Evolutionary conservation across 176 grass and related monocot genomes (phyloP).

Genomic region (Hordeum vulgare): DNA sequence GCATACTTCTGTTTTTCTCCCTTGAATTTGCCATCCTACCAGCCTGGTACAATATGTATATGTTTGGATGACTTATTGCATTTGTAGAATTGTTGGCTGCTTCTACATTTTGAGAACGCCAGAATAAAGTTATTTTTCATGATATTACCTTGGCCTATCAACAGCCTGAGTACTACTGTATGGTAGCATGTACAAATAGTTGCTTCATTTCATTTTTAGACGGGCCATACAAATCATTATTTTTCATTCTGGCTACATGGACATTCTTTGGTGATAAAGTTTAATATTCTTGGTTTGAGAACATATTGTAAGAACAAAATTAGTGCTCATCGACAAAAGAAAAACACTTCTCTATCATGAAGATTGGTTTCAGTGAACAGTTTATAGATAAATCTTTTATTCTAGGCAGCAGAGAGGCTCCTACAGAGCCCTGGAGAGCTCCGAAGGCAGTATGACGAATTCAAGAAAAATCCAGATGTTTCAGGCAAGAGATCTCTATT

Average conservation of each 20-base stretch:
- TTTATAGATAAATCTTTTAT: conserved; percentile 32
- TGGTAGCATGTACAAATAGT: neutral
- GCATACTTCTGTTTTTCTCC: neutral
- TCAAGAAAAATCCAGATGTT: conserved; percentile 82
- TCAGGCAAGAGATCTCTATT: conserved; percentile 52
- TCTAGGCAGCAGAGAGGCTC: conserved; percentile 94
- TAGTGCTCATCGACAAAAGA: neutral
- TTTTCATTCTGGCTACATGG: neutral
- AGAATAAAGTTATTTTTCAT: conserved; percentile 4
- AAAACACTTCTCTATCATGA: neutral
- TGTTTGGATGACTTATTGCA: neutral
- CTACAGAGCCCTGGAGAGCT: conserved; percentile 61
- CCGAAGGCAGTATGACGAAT: conserved; percentile 59
- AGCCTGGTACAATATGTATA: neutral
- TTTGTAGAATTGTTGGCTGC: neutral
- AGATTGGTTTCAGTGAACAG: conserved; percentile 18
- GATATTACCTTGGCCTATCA: neutral
- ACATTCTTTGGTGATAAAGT: neutral
- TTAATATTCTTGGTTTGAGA: neutral
- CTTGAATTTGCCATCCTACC: neutral
- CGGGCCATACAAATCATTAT: neutral
- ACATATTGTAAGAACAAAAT: neutral
- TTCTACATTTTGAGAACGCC: neutral
- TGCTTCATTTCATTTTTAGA: neutral
- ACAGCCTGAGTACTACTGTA: neutral